Conservation (phyloP, 1,284 basidiomycete species). For the Tausonia pullulans region DNA sequence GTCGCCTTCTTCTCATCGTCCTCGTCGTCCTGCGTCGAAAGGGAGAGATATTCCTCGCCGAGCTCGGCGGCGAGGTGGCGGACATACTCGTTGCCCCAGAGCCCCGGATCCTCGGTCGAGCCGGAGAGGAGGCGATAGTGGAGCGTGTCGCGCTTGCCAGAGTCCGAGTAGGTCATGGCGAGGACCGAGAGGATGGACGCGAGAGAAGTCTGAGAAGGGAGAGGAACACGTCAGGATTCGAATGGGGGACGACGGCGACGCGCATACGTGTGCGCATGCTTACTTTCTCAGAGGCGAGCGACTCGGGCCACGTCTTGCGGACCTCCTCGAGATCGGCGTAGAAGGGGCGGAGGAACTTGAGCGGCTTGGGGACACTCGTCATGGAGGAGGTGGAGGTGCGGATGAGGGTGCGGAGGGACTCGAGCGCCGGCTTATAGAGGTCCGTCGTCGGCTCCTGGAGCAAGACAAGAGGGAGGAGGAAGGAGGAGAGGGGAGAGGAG, state of each 20-base stretch:
- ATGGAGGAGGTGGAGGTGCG: constrained; percentile 96
- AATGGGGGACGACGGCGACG: neutral
- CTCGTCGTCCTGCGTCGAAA: constrained; percentile 31
- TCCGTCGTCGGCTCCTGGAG: constrained; percentile 71
- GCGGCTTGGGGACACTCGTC: constrained; percentile 99
- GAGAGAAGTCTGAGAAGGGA: constrained; percentile 60
- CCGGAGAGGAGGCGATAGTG: constrained; percentile 76
- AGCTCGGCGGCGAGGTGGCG: constrained; percentile 94
- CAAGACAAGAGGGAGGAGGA: constrained; percentile 16
- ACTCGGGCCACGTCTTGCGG: constrained; percentile 60
- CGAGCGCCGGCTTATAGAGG: constrained; percentile 82
- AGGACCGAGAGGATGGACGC: constrained; percentile 98
- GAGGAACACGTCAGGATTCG: neutral
- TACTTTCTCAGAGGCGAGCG: constrained; percentile 64
- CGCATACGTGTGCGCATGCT: constrained; percentile 17
- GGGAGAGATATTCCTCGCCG: constrained; percentile 74
- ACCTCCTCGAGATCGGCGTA: constrained; percentile 78
- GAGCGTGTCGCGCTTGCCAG: constrained; percentile 85
- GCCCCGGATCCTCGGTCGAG: constrained; percentile 76
- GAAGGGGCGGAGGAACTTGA: constrained; percentile 95
- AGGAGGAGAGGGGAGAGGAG: neutral
- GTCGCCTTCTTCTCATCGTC: neutral
- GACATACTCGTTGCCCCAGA: constrained; percentile 99
- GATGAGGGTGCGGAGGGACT: constrained; percentile 87
- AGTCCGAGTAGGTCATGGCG: constrained; percentile 99